Conservation (phyloP, 192 early-diverging fungal species). For the Entomortierella beljakovae region DNA sequence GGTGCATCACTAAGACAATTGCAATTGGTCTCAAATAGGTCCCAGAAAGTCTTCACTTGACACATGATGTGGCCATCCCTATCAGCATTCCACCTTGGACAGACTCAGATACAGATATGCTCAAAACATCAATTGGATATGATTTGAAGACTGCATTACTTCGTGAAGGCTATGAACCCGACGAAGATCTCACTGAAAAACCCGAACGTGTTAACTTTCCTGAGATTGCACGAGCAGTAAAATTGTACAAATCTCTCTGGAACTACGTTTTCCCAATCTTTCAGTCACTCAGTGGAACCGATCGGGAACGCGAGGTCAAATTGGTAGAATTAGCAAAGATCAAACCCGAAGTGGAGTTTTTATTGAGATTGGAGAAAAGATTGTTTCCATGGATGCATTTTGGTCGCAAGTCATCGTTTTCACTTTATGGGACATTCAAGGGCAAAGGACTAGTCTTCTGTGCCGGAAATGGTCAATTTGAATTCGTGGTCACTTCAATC, state of each 20-base stretch:
- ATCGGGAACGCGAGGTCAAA: slow-evolving; percentile 18
- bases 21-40: slow-evolving; percentile 10
- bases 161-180: slow-evolving; percentile 14
- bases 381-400: slow-evolving; percentile 58
- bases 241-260: slow-evolving; percentile 57
- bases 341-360: slow-evolving; percentile 37
- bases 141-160: slow-evolving; percentile 32
- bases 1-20: neutral
- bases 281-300: slow-evolving; percentile 26
- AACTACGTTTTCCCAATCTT: slow-evolving; percentile 58
- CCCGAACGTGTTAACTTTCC: slow-evolving; percentile 51
- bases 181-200: slow-evolving; percentile 28
- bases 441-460: slow-evolving; percentile 62
- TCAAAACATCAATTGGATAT: slow-evolving; percentile 49
- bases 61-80: slow-evolving; percentile 60
- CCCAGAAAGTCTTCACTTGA: slow-evolving; percentile 33
- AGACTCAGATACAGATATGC: slow-evolving; percentile 42
- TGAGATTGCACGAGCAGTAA: slow-evolving; percentile 43
- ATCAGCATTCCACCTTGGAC: slow-evolving; percentile 55
- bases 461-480: slow-evolving; percentile 59
- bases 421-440: slow-evolving; percentile 30
- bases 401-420: slow-evolving; percentile 48
- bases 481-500: slow-evolving; percentile 54
- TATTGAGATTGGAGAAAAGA: slow-evolving; percentile 40
- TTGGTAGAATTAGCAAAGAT: slow-evolving; percentile 23